Evolutionary conservation across 2,329 filamentous ascomycete genomes (phyloP), one percentile per base, ranked within the genome.

Genomic region (Graphilbum fragrans): DNA sequence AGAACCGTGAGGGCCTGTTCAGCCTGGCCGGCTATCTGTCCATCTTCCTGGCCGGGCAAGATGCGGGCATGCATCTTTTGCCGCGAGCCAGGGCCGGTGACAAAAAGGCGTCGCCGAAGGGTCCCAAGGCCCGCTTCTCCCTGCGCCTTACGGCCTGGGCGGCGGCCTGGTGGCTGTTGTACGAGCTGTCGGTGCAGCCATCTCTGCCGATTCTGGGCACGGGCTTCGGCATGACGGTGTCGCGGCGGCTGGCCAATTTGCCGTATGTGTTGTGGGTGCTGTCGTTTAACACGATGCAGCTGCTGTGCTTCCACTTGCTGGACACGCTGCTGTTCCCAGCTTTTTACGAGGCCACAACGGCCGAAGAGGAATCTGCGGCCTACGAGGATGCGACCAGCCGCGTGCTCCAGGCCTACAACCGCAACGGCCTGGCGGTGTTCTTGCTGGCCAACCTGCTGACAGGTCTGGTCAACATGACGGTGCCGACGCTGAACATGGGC

Each of bases 1-100:
- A 87, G 68, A 98, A 98, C 56, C 75, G 90, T 21, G 92, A 98
- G 59, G 92, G 92, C 0, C 71, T 98, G n/a, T 94, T 90, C 59
- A 94, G 87, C 41, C 94, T 96, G 59, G 63, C 85, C 38, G 92
- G 92, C 5, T 98, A 98, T 56, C 72, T 98, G 36, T 83, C 90
- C 37, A 95, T 98, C 45, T 98, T 95, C 60, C 75, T 98, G 32
- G 79, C 85, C 1, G 92, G 92, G 4, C 86, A 93, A 56, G 82
- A 84, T 33, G 75, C 81, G 17, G 92, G 92, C 38, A 79, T 88
- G 61, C 75, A 80, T 46, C 74, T 92, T 44, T 74, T 96, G 31
- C 85, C 86, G 3, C 59, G 77, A 45, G 63, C 59, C 55, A 55
- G 70, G 52, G 63, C 56, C 47, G 53, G 61, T 45, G 64, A 61